phyloP scores from a whole-genome alignment of 805 yeast species.

The Ogataea neopini region DNA sequence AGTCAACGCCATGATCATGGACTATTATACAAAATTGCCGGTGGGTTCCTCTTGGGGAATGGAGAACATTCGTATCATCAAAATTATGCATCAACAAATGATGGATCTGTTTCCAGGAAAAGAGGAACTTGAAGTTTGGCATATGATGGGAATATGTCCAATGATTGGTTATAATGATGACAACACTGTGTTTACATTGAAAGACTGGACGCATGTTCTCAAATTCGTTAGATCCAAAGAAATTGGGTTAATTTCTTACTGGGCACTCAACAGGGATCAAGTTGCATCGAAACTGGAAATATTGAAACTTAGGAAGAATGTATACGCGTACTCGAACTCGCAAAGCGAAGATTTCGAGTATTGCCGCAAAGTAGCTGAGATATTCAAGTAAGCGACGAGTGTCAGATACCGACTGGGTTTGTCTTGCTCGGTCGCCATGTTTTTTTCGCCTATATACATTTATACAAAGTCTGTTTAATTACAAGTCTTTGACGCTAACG shows the following conservation, averaged over 20 bases:
- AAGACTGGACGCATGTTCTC: constrained; percentile 28
- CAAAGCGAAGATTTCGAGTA: constrained; percentile 27
- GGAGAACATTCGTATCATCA: constrained; percentile 31
- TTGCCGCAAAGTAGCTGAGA: constrained; percentile 18
- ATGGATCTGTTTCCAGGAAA: constrained; percentile 6
- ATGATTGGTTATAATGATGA: constrained; percentile 39
- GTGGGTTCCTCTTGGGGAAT: constrained; percentile 26
- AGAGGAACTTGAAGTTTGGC: constrained; percentile 21
- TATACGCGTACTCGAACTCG: constrained; percentile 25
- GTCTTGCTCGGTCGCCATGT: constrained; percentile 10
- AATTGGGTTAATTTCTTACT: constrained; percentile 31
- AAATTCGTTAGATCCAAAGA: constrained; percentile 18
- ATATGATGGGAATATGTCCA: constrained; percentile 33
- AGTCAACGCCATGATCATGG: constrained; percentile 35
- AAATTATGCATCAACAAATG: constrained; percentile 19
- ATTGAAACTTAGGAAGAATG: constrained; percentile 15
- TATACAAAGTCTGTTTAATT: constrained; percentile 4
- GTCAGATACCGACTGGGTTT: no score
- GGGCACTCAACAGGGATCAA: constrained; percentile 39
- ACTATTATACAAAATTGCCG: constrained; percentile 31
- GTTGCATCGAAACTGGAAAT: constrained; percentile 12
- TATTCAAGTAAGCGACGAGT: constrained; percentile 10
- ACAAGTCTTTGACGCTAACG: constrained; percentile 23
- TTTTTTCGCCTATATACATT: constrained; percentile 10
- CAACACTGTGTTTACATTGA: constrained; percentile 20